Evolutionary conservation across 768 basidiomycete genomes (phyloP).

Genomic region (Chalciporus chontae): DNA sequence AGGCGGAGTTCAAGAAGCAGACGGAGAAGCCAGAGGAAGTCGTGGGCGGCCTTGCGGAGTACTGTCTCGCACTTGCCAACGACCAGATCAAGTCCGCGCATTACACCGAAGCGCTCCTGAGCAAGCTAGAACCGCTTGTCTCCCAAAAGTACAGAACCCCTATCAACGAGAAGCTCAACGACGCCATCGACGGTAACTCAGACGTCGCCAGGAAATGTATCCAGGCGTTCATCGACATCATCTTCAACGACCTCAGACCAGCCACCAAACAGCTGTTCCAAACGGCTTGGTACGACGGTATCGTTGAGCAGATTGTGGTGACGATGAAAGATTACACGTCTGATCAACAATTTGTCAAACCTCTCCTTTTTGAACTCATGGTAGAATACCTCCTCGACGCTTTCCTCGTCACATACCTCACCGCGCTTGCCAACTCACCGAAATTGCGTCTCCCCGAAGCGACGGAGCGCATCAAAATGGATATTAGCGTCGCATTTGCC

Average conservation of each 20-base stretch:
- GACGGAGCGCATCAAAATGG: slow-evolving; percentile 77
- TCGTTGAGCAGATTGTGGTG: slow-evolving; percentile 85
- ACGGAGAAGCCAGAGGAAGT: slow-evolving; percentile 86
- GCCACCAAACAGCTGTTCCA: slow-evolving; percentile 85
- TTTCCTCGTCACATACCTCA: slow-evolving; percentile 88
- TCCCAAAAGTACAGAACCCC: slow-evolving; percentile 84
- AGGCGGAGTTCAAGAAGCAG: slow-evolving; percentile 83
- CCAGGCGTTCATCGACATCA: slow-evolving; percentile 87
- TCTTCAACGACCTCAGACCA: slow-evolving; percentile 91
- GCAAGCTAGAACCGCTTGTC: slow-evolving; percentile 85
- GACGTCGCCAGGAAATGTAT: slow-evolving; percentile 98
- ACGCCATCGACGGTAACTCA: slow-evolving; percentile 96
- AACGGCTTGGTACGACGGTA: slow-evolving; percentile 84
- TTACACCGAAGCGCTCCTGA: slow-evolving; percentile 82
- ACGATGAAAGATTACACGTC: slow-evolving; percentile 95
- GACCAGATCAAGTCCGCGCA: slow-evolving; percentile 97
- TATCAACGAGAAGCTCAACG: slow-evolving; percentile 86
- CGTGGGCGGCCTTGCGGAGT: slow-evolving; percentile 87
- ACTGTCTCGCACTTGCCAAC: slow-evolving; percentile 94
- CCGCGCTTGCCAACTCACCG: slow-evolving; percentile 76
- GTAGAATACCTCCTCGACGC: slow-evolving; percentile 90
- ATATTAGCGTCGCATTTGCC: slow-evolving; percentile 70
- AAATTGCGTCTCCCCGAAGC: slow-evolving; percentile 85
- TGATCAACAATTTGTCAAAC: slow-evolving; percentile 90
- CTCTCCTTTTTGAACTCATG: slow-evolving; percentile 85